Conservation (phyloP, 495 filamentous ascomycete genomes). For the Massariosphaeria phaeospora region DNA sequence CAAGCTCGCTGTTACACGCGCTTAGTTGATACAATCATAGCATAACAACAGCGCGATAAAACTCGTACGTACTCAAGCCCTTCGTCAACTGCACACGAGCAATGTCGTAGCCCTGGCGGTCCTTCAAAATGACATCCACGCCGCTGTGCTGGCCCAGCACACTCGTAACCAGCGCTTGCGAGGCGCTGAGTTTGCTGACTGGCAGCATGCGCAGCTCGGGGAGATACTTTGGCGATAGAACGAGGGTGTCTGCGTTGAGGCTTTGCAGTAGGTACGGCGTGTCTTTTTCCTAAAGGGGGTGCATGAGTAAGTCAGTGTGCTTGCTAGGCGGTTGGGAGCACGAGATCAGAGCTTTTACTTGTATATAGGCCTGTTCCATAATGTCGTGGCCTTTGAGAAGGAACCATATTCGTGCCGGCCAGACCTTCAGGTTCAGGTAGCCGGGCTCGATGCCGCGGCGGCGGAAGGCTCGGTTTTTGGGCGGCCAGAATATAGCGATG, state of each 20-base stretch:
- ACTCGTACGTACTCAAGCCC: slow-evolving; percentile 1
- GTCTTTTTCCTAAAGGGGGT: slow-evolving; percentile 1
- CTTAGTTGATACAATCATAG: too few relatives aligned
- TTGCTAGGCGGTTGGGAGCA: background rate
- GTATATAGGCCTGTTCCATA: background rate
- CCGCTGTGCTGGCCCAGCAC: slow-evolving; percentile 8
- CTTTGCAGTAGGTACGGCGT: slow-evolving; percentile 5
- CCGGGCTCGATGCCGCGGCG: slow-evolving; percentile 12
- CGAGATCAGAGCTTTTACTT: background rate
- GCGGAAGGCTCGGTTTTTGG: background rate
- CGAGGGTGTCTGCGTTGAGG: background rate
- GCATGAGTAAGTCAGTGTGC: background rate
- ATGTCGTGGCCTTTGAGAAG: slow-evolving; percentile 4
- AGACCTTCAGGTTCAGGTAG: slow-evolving; percentile 1
- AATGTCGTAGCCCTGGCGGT: slow-evolving; percentile 4
- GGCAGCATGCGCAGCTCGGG: slow-evolving; percentile 11
- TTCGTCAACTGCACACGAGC: slow-evolving; percentile 7
- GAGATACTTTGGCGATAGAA: slow-evolving; percentile 4
- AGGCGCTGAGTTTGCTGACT: slow-evolving; percentile 3
- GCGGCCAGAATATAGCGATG: background rate
- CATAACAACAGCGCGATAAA: too few relatives aligned
- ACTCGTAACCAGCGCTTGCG: slow-evolving; percentile 6
- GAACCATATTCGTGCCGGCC: slow-evolving; percentile 11
- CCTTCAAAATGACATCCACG: slow-evolving; percentile 11
- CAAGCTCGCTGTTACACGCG: slow-evolving; percentile 3